Percentiles rank a stretch among this genome's conserved stretches.
Conservation (phyloP, 306 rosid species). For the Cucumis hystrix region DNA sequence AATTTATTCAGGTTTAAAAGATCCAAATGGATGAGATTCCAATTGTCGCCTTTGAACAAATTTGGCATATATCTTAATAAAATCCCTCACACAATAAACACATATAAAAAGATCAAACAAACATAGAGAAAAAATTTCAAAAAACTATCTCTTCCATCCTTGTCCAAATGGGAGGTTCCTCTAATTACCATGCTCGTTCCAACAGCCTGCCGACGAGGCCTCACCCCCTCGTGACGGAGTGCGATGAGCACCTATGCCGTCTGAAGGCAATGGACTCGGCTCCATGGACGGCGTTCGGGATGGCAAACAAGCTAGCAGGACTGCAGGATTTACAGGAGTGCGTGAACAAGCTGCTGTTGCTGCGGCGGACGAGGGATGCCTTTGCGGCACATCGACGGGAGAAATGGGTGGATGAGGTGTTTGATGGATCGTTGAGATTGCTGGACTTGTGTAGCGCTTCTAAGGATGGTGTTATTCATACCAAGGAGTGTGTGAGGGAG, state of each 20-base stretch:
- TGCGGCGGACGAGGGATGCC: conserved; percentile 4
- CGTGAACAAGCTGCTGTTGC: conserved; percentile 11
- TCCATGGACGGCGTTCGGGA: not conserved
- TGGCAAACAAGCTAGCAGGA: conserved; percentile 6
- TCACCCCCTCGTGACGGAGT: conserved; percentile 10
- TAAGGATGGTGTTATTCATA: conserved; percentile 13
- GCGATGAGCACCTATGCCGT: conserved; percentile 12
- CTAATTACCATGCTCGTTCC: conserved; percentile 13
- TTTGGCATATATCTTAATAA: not conserved
- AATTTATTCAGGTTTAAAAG: not conserved
- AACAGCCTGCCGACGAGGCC: conserved; percentile 17
- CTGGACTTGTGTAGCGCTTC: conserved; percentile 10
- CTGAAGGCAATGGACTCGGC: not conserved
- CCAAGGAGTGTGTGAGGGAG: conserved; percentile 13
- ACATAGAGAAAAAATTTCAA: not conserved
- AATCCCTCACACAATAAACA: not conserved
- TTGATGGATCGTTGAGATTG: conserved; percentile 14
- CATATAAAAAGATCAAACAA: not conserved
- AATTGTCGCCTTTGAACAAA: not conserved
- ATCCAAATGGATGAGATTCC: not conserved
- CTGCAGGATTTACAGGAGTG: conserved; percentile 16
- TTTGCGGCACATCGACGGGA: not conserved
- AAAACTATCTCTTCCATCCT: not conserved
- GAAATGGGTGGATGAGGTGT: conserved; percentile 9
- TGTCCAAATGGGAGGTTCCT: conserved; percentile 9